Percentiles rank a stretch among this genome's conserved stretches.
These are phyloP conservation scores for Botrytis elliptica DNA, from an alignment of 2,329 filamentous ascomycete species.

Conservation along the genomic window DNA sequence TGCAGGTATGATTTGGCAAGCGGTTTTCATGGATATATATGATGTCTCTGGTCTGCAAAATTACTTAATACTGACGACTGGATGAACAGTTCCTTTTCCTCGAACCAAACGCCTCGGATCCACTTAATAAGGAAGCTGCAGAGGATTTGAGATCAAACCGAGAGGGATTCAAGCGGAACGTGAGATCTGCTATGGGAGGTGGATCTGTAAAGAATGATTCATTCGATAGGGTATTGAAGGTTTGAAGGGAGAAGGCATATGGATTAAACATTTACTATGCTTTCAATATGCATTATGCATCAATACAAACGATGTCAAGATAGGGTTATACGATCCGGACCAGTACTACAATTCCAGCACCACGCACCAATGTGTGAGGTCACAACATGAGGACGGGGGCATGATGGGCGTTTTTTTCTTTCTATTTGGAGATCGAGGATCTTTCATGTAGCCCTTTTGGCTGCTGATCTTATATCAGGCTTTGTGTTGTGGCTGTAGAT, in stretches of 20 bases:
- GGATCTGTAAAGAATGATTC: slow-evolving; percentile 68
- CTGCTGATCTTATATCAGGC: background rate
- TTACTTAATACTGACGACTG: slow-evolving; percentile 15
- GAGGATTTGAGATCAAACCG: slow-evolving; percentile 84
- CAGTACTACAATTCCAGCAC: slow-evolving; percentile 30
- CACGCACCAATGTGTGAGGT: slow-evolving; percentile 18
- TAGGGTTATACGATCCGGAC: background rate
- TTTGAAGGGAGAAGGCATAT: slow-evolving; percentile 25
- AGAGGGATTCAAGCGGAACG: slow-evolving; percentile 89
- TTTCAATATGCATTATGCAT: background rate
- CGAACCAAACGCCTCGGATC: slow-evolving; percentile 94
- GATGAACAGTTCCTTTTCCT: slow-evolving; percentile 84
- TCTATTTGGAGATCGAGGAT: background rate
- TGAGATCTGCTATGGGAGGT: slow-evolving; percentile 78
- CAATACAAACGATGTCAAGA: slow-evolving; percentile 2
- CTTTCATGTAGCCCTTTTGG: background rate
- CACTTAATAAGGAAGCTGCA: slow-evolving; percentile 97
- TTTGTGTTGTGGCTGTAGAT: background rate
- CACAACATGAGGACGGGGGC: slow-evolving; percentile 26
- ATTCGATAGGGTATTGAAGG: slow-evolving; percentile 76
- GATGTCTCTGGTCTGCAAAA: too few relatives aligned
- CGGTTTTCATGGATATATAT: background rate
- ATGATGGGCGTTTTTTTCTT: slow-evolving; percentile 34
- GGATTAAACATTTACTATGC: background rate
- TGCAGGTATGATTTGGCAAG: slow-evolving; percentile 61